Conservation (phyloP, 1,284 basidiomycete genomes). For the Mycena sp. region DNA sequence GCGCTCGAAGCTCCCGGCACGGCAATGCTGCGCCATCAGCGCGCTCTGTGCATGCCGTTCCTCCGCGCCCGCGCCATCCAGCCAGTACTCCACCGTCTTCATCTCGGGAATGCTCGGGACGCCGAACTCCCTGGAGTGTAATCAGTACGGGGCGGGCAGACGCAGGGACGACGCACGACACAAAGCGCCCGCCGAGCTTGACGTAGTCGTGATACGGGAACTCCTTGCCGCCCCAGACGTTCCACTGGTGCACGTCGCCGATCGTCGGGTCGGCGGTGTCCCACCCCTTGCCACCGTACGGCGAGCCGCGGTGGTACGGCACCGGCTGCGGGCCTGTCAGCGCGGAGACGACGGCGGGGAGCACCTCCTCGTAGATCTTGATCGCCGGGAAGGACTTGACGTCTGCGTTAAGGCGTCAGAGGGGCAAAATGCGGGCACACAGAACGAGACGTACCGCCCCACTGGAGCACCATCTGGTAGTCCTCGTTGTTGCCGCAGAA, state of each 20-base stretch:
- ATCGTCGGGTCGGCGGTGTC: conserved; percentile 78
- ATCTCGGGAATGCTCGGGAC: conserved; percentile 77
- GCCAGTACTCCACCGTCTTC: conserved; percentile 87
- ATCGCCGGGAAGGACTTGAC: conserved; percentile 80
- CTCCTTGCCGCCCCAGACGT: conserved; percentile 90
- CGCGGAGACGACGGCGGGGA: conserved; percentile 76
- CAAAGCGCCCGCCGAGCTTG: conserved; percentile 84
- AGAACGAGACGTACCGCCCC: conserved; percentile 25
- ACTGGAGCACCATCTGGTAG: conserved; percentile 29
- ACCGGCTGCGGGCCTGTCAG: conserved; percentile 60
- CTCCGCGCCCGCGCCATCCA: conserved; percentile 71
- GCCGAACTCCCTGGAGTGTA: conserved; percentile 57
- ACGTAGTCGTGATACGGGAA: conserved; percentile 94
- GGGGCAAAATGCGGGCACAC: neutral
- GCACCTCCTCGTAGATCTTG: conserved; percentile 85
- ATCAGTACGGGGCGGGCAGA: neutral
- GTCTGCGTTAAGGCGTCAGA: conserved; percentile 1
- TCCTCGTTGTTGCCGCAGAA: conserved; percentile 42
- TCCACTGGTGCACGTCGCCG: conserved; percentile 93
- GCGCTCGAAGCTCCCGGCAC: conserved; percentile 87
- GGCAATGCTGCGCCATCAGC: conserved; percentile 89
- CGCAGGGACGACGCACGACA: conserved; percentile 73
- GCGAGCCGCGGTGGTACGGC: conserved; percentile 85
- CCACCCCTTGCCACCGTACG: conserved; percentile 85
- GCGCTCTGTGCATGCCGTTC: conserved; percentile 83